Percentiles rank a stretch among this genome's conserved stretches.
These are phyloP conservation scores for Rhazya stricta DNA, from an alignment of 257 asterid species.

Conservation along the genomic window DNA sequence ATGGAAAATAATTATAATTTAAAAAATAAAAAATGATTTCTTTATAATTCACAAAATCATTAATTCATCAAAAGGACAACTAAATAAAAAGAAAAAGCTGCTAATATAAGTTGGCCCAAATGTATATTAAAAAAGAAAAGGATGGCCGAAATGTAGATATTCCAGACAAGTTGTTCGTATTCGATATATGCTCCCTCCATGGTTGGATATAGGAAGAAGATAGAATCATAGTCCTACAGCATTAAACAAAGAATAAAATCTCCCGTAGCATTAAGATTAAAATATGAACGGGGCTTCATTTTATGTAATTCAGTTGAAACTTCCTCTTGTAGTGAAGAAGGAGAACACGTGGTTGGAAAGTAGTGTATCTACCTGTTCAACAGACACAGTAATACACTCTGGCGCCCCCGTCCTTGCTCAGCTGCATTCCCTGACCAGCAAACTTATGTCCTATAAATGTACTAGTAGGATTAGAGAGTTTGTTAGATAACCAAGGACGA, in stretches of 20 bases:
- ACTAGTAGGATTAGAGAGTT: not conserved
- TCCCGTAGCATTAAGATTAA: too few species aligned
- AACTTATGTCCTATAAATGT: constrained; percentile 16
- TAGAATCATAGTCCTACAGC: too few species aligned
- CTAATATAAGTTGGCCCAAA: not conserved
- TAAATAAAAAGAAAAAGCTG: not conserved
- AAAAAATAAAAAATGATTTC: not conserved
- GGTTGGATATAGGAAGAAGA: not conserved
- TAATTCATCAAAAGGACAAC: too few species aligned
- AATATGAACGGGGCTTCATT: not conserved
- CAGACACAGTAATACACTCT: not conserved
- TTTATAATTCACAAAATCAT: too few species aligned
- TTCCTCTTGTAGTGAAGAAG: constrained; percentile 15
- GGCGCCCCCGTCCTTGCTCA: not conserved
- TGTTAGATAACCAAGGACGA: constrained; percentile 14
- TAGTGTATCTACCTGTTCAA: not conserved
- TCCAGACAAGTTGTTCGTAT: not conserved
- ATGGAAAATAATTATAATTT: not conserved
- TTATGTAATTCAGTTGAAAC: constrained; percentile 20
- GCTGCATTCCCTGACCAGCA: too few species aligned
- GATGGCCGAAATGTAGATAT: too few species aligned
- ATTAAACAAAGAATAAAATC: not conserved
- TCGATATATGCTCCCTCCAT: too few species aligned
- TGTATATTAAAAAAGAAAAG: not conserved
- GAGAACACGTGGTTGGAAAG: constrained; percentile 25